Conservation (phyloP, 108 stramenopile species). For the Schizochytrium sp. region DNA sequence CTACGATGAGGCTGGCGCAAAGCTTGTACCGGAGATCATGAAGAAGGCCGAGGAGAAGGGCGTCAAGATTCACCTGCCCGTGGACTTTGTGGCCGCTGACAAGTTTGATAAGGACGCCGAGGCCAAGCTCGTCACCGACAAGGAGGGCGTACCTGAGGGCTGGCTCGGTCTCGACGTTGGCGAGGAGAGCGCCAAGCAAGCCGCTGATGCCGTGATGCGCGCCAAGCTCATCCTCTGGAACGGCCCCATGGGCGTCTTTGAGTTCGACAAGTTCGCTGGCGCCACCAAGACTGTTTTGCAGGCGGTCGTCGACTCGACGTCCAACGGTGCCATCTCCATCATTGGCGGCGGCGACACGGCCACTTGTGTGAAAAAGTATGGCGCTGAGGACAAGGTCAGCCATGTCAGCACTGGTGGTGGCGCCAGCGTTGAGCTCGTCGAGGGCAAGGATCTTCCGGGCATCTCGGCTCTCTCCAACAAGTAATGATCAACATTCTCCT, state of each 20-base stretch:
- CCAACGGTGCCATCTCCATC: slow-evolving; percentile 78
- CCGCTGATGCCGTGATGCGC: slow-evolving; percentile 64
- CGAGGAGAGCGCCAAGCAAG: slow-evolving; percentile 69
- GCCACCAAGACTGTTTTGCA: slow-evolving; percentile 21
- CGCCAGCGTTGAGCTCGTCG: slow-evolving; percentile 85
- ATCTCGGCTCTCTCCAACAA: slow-evolving; percentile 50
- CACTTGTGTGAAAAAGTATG: slow-evolving; percentile 11
- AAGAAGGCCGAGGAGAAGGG: slow-evolving; percentile 87
- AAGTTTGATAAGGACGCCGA: slow-evolving; percentile 79
- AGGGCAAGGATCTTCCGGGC: slow-evolving; percentile 79
- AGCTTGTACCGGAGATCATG: slow-evolving; percentile 74
- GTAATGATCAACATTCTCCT: background rate
- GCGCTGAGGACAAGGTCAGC: background rate
- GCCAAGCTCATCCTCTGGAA: slow-evolving; percentile 89
- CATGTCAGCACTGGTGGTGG: slow-evolving; percentile 64
- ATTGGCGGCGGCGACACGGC: slow-evolving; percentile 90
- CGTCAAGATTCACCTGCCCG: slow-evolving; percentile 78
- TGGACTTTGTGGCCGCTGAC: slow-evolving; percentile 81
- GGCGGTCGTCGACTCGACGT: background rate
- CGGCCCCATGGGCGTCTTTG: slow-evolving; percentile 92
- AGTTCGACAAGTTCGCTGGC: slow-evolving; percentile 77
- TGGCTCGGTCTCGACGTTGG: slow-evolving; percentile 97
- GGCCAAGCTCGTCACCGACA: slow-evolving; percentile 67
- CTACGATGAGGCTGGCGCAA: slow-evolving; percentile 81
- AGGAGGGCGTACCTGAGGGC: slow-evolving; percentile 70